phyloP scores from a whole-genome alignment of 352 stramenopile species.

The Globisporangium mamillatum region DNA sequence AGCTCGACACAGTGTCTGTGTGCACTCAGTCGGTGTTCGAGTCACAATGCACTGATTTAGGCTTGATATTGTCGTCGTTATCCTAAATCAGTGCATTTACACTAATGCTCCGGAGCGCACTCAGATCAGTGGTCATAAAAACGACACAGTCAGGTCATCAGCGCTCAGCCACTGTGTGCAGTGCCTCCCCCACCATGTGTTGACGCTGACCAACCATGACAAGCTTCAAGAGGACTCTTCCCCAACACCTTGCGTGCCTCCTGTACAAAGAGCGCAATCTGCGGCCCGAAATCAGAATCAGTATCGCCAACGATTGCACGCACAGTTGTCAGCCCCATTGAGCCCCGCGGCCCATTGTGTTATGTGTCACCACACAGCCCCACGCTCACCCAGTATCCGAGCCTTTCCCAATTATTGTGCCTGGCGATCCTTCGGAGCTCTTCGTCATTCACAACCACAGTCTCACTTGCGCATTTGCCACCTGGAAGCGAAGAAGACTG shows the following conservation, averaged over 20 bases:
- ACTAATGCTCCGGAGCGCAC: too few relatives aligned
- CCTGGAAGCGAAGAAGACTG: too few relatives aligned
- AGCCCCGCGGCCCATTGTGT: too few relatives aligned
- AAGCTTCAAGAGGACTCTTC: background rate
- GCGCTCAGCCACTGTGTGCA: background rate
- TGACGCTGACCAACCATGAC: background rate
- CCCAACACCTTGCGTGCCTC: background rate
- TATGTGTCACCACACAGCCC: background rate
- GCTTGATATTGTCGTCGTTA: background rate
- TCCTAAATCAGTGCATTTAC: background rate
- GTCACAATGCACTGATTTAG: background rate
- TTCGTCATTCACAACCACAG: background rate
- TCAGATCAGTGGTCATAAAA: too few relatives aligned
- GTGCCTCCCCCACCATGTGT: background rate
- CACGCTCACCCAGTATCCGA: background rate
- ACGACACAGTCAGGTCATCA: too few relatives aligned
- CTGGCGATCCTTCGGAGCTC: background rate
- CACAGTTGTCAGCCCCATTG: background rate
- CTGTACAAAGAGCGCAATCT: background rate
- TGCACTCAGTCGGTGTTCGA: background rate
- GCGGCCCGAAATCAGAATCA: background rate
- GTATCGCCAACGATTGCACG: background rate
- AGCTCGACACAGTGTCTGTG: background rate
- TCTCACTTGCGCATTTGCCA: slow-evolving; percentile 9
- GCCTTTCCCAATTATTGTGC: background rate